Percentiles rank a stretch among this genome's conserved stretches.
Evolutionary conservation across 2,329 filamentous ascomycete species (phyloP).

Genomic region (Metarhizium humberi): DNA sequence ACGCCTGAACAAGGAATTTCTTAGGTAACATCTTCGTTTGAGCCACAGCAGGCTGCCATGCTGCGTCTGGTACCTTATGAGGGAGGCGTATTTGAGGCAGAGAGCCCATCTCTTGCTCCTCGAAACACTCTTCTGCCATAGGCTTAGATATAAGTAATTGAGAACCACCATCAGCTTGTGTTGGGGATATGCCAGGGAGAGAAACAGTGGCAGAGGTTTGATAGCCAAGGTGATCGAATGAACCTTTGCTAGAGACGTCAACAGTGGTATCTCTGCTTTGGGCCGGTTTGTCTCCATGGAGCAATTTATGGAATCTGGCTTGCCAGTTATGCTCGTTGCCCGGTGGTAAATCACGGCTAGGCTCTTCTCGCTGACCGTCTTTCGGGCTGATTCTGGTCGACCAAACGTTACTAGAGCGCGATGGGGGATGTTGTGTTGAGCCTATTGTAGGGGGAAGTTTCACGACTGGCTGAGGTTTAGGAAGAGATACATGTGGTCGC

Average conservation of each 20-base stretch:
- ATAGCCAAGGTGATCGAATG: constrained; percentile 45
- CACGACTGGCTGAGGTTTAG: constrained; percentile 64
- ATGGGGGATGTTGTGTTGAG: constrained; percentile 15
- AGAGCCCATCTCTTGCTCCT: constrained; percentile 72
- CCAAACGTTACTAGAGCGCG: constrained; percentile 24
- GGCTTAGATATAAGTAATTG: constrained; percentile 50
- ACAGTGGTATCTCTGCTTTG: constrained; percentile 51
- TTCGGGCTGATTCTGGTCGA: constrained; percentile 22
- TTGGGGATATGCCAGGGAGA: constrained; percentile 33
- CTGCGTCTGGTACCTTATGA: constrained; percentile 47
- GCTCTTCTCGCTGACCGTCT: constrained; percentile 17
- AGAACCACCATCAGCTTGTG: constrained; percentile 25
- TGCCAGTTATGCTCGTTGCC: constrained; percentile 55
- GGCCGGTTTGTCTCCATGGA: constrained; percentile 57
- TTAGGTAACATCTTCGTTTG: constrained; percentile 45
- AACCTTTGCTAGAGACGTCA: constrained; percentile 58
- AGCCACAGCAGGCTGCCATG: constrained; percentile 51
- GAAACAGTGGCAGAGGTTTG: constrained; percentile 59
- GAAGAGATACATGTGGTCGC: constrained; percentile 61
- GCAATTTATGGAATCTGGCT: constrained; percentile 70
- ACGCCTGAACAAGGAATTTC: constrained; percentile 35
- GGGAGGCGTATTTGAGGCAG: constrained; percentile 64
- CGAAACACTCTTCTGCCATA: constrained; percentile 72
- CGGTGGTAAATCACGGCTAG: constrained; percentile 9
- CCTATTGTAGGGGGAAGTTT: constrained; percentile 58